Conservation (phyloP, 768 basidiomycete genomes). For the Phaffia tasmanica region DNA sequence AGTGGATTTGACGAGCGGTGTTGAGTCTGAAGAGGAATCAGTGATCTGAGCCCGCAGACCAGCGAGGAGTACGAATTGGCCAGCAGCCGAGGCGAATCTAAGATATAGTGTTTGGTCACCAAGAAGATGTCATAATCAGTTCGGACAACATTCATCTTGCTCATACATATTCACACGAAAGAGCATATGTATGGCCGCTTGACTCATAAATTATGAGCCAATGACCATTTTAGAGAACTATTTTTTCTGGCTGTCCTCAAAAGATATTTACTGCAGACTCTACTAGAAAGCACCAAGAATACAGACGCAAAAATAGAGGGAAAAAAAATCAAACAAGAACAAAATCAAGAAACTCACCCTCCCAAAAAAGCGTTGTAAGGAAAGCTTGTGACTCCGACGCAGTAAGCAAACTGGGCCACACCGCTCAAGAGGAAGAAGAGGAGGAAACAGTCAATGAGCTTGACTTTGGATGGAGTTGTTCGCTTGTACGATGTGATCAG, state of each 20-base stretch:
- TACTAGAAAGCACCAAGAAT: too few species aligned
- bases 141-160: too few species aligned
- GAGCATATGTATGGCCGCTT: too few species aligned
- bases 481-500: slow-evolving; percentile 68
- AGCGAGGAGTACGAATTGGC: slow-evolving; percentile 91
- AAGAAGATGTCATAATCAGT: not conserved
- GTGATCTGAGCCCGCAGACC: slow-evolving; percentile 87
- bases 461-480: slow-evolving; percentile 69
- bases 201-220: too few species aligned
- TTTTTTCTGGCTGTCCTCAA: too few species aligned
- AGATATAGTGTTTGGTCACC: too few species aligned
- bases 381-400: slow-evolving; percentile 78
- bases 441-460: slow-evolving; percentile 88
- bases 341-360: slow-evolving; percentile 52
- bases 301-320: too few species aligned
- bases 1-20: not conserved
- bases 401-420: slow-evolving; percentile 80
- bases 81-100: slow-evolving; percentile 85
- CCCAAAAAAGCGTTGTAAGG: slow-evolving; percentile 96
- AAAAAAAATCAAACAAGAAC: not conserved
- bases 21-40: slow-evolving; percentile 39
- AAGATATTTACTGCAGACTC: too few species aligned
- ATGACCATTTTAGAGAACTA: too few species aligned
- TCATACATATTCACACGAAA: too few species aligned
- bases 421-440: slow-evolving; percentile 85